Evolutionary conservation across 2,329 filamentous ascomycete genomes (phyloP).

Genomic region (Mycosphaerella sp.): DNA sequence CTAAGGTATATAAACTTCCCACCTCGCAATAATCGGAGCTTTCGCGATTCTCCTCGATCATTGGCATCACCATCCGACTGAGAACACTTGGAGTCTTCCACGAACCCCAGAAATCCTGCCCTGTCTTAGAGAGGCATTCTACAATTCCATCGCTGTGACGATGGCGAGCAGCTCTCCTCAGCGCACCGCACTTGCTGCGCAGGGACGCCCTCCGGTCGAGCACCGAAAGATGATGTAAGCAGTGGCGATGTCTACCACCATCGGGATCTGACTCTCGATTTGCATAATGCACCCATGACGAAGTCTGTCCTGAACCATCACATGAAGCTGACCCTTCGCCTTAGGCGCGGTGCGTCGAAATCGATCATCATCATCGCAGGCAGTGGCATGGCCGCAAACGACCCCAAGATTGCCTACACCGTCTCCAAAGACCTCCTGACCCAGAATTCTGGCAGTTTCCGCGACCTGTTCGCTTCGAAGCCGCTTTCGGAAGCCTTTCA

Average conservation of each 20-base stretch:
- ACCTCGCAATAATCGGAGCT: too few relatives aligned
- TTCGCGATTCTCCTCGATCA: background rate
- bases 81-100: background rate
- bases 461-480: background rate
- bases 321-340: background rate
- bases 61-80: background rate
- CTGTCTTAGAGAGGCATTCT: background rate
- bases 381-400: background rate
- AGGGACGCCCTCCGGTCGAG: background rate
- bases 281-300: background rate
- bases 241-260: background rate
- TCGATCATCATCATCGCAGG: background rate
- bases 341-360: background rate
- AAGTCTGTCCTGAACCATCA: background rate
- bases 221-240: background rate
- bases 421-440: background rate
- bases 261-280: background rate
- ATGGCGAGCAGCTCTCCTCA: background rate
- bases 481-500: background rate
- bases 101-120: background rate
- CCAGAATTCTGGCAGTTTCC: background rate
- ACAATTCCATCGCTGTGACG: background rate
- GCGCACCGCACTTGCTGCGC: too few relatives aligned
- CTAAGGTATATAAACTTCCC: too few relatives aligned
- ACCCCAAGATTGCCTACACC: background rate